Evolutionary conservation across 1,284 basidiomycete species (phyloP).

Genomic region (Ceratobasidium sp.): DNA sequence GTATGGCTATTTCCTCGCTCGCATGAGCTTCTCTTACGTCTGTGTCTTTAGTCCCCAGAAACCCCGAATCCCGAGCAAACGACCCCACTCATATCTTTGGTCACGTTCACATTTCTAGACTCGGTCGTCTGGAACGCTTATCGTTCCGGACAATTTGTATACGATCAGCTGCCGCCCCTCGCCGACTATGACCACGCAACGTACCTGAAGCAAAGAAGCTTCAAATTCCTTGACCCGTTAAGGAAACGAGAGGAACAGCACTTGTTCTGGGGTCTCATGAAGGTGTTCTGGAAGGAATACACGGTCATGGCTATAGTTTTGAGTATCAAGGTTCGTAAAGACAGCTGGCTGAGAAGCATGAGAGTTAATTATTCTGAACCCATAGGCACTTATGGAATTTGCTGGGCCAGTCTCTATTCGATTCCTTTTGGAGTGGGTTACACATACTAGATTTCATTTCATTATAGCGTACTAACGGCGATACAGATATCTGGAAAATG

Average conservation of each 20-base stretch:
- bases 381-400: conserved; percentile 40
- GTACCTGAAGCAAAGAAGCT: conserved; percentile 21
- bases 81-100: conserved; percentile 52
- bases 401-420: conserved; percentile 43
- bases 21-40: background rate
- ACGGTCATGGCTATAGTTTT: conserved; percentile 5
- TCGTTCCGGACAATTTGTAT: conserved; percentile 42
- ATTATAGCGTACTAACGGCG: background rate
- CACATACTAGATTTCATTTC: background rate
- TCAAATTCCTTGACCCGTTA: conserved; percentile 42
- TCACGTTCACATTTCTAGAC: conserved; percentile 53
- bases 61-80: conserved; percentile 55
- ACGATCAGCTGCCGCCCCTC: conserved; percentile 44
- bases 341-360: too few relatives aligned
- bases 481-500: conserved; percentile 42
- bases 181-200: conserved; percentile 45
- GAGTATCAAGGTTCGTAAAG: background rate
- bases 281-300: conserved; percentile 44
- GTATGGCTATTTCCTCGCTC: conserved; percentile 1
- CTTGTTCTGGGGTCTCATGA: conserved; percentile 44
- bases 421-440: conserved; percentile 35
- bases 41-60: conserved; percentile 26
- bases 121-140: conserved; percentile 50
- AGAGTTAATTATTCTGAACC: too few relatives aligned
- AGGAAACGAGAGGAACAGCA: conserved; percentile 21